phyloP scores from a whole-genome alignment of 2,329 filamentous ascomycete genomes.

The Exophiala xenobiotica region DNA sequence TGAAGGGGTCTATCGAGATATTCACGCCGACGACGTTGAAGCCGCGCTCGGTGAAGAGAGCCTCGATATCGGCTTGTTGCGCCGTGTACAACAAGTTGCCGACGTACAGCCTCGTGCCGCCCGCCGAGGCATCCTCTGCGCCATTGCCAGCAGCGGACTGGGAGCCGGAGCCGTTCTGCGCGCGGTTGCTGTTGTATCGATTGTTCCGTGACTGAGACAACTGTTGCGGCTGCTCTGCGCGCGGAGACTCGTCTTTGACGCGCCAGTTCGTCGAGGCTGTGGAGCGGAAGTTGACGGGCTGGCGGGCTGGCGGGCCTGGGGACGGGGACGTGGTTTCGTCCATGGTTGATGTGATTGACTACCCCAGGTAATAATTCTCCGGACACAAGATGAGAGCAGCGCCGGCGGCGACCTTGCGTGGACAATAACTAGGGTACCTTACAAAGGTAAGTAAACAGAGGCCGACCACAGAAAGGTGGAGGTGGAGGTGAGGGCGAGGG shows the following conservation, averaged over 20 bases:
- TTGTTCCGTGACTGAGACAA: conserved; percentile 39
- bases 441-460: too few relatives aligned
- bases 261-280: conserved; percentile 40
- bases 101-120: conserved; percentile 52
- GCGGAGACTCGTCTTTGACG: conserved; percentile 40
- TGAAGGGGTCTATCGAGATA: conserved; percentile 68
- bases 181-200: conserved; percentile 4
- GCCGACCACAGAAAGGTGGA: too few relatives aligned
- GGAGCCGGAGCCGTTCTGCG: background rate
- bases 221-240: conserved; percentile 35
- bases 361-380: too few relatives aligned
- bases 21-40: conserved; percentile 56
- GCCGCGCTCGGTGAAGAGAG: conserved; percentile 46
- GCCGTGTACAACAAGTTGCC: conserved; percentile 57
- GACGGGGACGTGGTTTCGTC: conserved; percentile 29
- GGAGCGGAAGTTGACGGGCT: conserved; percentile 22
- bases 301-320: conserved; percentile 8
- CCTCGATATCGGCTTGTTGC: conserved; percentile 51
- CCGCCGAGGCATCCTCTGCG: conserved; percentile 22
- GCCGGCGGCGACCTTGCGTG: too few relatives aligned
- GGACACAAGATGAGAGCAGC: too few relatives aligned
- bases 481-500: too few relatives aligned
- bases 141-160: background rate
- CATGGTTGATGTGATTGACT: too few relatives aligned
- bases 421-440: too few relatives aligned